Evolutionary conservation across 2,329 filamentous ascomycete genomes (phyloP), one percentile per base, ranked within the genome.

Genomic region (Thelonectria discophora): DNA sequence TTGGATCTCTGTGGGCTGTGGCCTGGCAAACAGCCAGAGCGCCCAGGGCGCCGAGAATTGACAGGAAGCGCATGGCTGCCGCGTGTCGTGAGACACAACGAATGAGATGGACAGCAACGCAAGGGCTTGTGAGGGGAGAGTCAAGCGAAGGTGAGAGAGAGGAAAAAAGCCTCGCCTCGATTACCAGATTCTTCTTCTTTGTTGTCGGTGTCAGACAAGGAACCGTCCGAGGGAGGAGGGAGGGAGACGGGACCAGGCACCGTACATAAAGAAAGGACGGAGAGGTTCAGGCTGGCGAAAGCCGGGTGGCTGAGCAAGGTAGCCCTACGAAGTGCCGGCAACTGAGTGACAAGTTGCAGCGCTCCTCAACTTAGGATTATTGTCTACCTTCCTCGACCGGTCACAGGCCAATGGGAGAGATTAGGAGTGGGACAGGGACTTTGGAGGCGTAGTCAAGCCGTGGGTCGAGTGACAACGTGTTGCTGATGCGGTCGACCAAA

Each of bases 271-370:
- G 54, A 68, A 57, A 65, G 20, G 52, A 55, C 37, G 42, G 40
- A 39, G 27, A 24, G 39, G 52, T 49, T 45, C 24, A 57, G 52
- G 54, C 49, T 68, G 65, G 55, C 32, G 51, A 55, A 51, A 61
- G 54, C 54, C 55, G 37, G 54, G 69, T 65, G 66, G 68, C 68
- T 70, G 65, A 71, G 69, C 49, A 37, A 64, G 60, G 60, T 55
- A 61, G 65, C 67, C 69, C 64, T 66, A 69, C 62, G 50, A 64
- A 62, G 50, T 66, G 47, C 52, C 49, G 54, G 53, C 39, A 50
- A 59, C 46, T 48, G 34, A 43, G 51, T n/a, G 55, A 27, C 45
- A 51, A 24, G 50, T 59, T 48, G 62, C 51, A 63, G 52, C 53
- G 66, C n/a, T n/a, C n/a, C 58, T 52, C 42, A 47, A 66, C 58